Evolutionary conservation across 83 land plant species (phyloP), one percentile per base, ranked within the genome.

Genomic region (Larix sibirica): DNA sequence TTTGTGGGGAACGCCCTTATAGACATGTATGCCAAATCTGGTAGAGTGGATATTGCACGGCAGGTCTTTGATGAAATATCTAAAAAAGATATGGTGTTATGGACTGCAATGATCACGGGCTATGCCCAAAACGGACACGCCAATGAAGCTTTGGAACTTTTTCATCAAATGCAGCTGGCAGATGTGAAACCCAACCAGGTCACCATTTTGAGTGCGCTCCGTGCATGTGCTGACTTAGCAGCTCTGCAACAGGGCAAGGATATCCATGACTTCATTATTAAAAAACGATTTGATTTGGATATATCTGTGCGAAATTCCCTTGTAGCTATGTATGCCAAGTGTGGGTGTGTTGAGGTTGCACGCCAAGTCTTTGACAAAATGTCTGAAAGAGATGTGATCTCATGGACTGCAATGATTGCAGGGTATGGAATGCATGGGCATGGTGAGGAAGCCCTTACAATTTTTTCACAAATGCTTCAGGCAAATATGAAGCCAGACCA

Each of bases 21-120:
- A 12, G 88, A 85, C 62, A 83, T 90, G 77, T 90, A 90, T 80
- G 65, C 83, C 20, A 85, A 87, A 76, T 87, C 86, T 56, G 90
- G 92, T 71, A 62, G 76, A 24, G 4, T 87, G 13, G 86, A 71
- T 2, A 82, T 85, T 75, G 90, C 87, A 9, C 70, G 67, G 1
- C 20, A 17, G 0, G 80, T 87, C 16, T 90, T 90, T 68, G 85
- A 85, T 73, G 81, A 82, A 78, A 78, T 87, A 82, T 5, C 63
- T 42, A 75, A 79, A 61, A 81, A 76, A 60, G 87, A 87, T 82
- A 40, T 83, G 73, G 83, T 85, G 8, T 70, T 66, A 36, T 90
- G 89, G 88, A 83, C 82, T 66, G 86, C 88, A 16, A 79, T 87
- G 89, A 80, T 90, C 23, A 54, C 50, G 24, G 89, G 84, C 7